A percentile compares a stretch with the other conserved stretches of the same genome.
Conservation (phyloP, 768 basidiomycete genomes). For the Cyclocybe cylindracea region DNA sequence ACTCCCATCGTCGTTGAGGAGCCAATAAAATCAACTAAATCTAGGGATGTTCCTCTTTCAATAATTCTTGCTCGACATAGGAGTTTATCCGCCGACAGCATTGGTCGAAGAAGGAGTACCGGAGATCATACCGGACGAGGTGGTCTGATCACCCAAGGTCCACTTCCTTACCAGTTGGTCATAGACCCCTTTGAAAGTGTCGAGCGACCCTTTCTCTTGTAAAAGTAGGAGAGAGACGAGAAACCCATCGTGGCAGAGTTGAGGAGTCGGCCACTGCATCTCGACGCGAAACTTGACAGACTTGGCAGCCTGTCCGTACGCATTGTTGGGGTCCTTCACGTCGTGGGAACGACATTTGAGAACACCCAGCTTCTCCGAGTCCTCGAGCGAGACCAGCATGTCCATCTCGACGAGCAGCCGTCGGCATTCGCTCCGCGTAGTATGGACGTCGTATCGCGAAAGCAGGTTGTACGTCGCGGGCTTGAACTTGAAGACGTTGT, state of each 20-base stretch:
- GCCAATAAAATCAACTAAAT: no score
- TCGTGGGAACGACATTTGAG: slow-evolving; percentile 82
- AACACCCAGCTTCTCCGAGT: slow-evolving; percentile 61
- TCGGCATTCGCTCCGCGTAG: slow-evolving; percentile 74
- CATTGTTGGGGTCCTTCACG: slow-evolving; percentile 53
- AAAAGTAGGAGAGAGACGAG: slow-evolving; percentile 64
- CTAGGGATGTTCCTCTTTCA: no score
- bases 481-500: slow-evolving; percentile 86
- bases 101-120: slow-evolving; percentile 6
- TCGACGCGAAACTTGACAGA: slow-evolving; percentile 85
- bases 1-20: no score
- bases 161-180: slow-evolving; percentile 67
- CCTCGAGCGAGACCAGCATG: slow-evolving; percentile 64
- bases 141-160: slow-evolving; percentile 50
- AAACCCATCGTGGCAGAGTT: slow-evolving; percentile 44
- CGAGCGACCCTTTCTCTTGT: slow-evolving; percentile 86
- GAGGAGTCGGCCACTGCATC: slow-evolving; percentile 44
- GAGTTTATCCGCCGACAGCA: not conserved
- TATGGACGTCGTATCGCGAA: slow-evolving; percentile 59
- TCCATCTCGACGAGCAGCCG: slow-evolving; percentile 72
- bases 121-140: slow-evolving; percentile 4
- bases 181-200: slow-evolving; percentile 77
- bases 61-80: no score
- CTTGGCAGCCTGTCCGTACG: slow-evolving; percentile 54
- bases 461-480: slow-evolving; percentile 58